Evolutionary conservation across 768 basidiomycete species (phyloP).

Genomic region (Boletus subcaerulescens): DNA sequence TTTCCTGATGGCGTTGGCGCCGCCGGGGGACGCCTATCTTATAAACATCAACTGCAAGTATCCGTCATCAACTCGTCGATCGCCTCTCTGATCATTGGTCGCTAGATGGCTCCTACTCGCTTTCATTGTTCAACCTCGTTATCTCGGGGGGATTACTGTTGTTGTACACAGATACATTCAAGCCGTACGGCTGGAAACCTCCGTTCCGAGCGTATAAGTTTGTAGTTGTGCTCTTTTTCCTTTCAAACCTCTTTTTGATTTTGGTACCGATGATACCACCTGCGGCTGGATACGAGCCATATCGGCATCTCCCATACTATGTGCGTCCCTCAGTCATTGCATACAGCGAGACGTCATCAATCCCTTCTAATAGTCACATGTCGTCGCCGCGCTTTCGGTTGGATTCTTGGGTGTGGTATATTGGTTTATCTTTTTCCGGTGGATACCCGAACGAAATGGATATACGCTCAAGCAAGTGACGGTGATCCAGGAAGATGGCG

Average conservation of each 20-base stretch:
- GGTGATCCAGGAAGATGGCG: conserved; percentile 54
- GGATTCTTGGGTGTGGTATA: conserved; percentile 51
- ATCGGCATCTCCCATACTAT: conserved; percentile 65
- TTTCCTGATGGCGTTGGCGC: conserved; percentile 51
- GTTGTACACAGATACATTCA: conserved; percentile 48
- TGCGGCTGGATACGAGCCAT: conserved; percentile 44
- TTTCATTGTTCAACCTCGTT: conserved; percentile 54
- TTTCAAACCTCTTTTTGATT: conserved; percentile 66
- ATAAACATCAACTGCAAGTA: conserved; percentile 64
- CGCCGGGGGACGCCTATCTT: conserved; percentile 72
- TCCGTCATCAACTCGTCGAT: not conserved
- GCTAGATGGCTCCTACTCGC: conserved; percentile 56
- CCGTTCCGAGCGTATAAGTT: conserved; percentile 57
- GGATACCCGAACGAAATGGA: conserved; percentile 46
- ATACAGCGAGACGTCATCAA: not conserved
- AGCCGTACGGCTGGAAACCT: conserved; percentile 54
- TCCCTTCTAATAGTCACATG: conserved; percentile 41
- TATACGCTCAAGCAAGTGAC: conserved; percentile 50
- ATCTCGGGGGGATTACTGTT: conserved; percentile 62
- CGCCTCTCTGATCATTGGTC: not conserved
- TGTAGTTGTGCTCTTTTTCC: conserved; percentile 52
- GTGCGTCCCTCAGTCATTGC: conserved; percentile 36
- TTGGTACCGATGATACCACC: conserved; percentile 65
- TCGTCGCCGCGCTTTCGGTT: conserved; percentile 44
- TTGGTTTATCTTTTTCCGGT: conserved; percentile 53